Conservation (phyloP, 768 basidiomycete genomes). For the Kwoniella pini region DNA sequence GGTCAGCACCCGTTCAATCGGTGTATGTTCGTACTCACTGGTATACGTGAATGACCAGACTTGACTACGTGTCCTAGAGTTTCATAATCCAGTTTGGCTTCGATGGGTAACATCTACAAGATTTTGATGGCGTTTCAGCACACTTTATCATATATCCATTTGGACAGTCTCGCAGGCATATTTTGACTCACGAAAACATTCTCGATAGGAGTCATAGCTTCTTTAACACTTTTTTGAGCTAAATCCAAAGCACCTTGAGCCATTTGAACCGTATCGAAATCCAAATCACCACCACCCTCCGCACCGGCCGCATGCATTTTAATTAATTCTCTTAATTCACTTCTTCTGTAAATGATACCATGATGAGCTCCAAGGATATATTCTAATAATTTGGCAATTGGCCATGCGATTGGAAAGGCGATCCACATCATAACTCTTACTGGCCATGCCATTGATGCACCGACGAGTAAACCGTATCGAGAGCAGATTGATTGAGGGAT, state of each 20-base stretch:
- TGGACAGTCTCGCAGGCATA: no score
- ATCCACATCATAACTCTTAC: conserved; percentile 69
- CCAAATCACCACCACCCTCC: conserved; percentile 79
- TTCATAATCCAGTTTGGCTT: conserved; percentile 77
- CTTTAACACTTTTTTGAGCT: conserved; percentile 64
- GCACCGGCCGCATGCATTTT: conserved; percentile 73
- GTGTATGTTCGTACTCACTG: conserved; percentile 60
- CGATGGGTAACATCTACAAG: conserved; percentile 71
- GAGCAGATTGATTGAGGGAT: conserved; percentile 92
- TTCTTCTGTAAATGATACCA: conserved; percentile 83
- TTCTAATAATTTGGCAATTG: conserved; percentile 79
- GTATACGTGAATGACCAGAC: conserved; percentile 82
- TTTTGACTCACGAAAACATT: conserved; percentile 31
- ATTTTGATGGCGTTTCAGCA: conserved; percentile 63
- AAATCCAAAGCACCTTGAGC: conserved; percentile 86
- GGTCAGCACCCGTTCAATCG: conserved; percentile 5
- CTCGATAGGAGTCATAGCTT: conserved; percentile 53
- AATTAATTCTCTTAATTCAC: conserved; percentile 84
- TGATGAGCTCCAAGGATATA: conserved; percentile 77
- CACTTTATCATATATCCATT: conserved; percentile 41
- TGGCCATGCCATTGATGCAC: conserved; percentile 78
- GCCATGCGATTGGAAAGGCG: conserved; percentile 74
- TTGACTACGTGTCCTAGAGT: conserved; percentile 72
- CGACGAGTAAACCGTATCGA: conserved; percentile 82
- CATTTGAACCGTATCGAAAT: conserved; percentile 82